These are phyloP conservation scores for Arctium lappa DNA, from an alignment of 129 eudicot species.

Conservation along the genomic window DNA sequence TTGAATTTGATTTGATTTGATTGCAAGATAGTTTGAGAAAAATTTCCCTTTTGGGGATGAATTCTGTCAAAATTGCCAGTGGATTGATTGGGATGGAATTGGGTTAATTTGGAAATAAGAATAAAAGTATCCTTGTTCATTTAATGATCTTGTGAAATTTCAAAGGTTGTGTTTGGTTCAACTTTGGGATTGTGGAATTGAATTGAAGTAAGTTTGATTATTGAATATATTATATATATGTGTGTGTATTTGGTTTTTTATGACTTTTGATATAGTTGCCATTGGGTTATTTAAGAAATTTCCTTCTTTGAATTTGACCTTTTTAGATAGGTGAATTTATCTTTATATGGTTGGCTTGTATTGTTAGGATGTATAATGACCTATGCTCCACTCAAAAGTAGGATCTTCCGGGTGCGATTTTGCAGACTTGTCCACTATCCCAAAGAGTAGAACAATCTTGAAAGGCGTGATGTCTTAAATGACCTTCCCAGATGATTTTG, in stretches of 20 bases:
- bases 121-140: not conserved
- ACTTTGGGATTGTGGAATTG: slow-evolving; percentile 6
- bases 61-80: not conserved
- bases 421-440: not conserved
- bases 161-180: slow-evolving; percentile 9
- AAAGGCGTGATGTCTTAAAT: not conserved
- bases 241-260: slow-evolving; percentile 11
- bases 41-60: not conserved
- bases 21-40: not conserved
- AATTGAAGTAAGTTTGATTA: not conserved
- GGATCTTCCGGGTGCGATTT: not conserved
- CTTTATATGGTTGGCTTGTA: not conserved
- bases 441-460: not conserved
- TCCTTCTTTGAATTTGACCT: not conserved
- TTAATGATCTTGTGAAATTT: slow-evolving; percentile 7
- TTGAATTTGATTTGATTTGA: slow-evolving; percentile 9
- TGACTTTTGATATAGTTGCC: slow-evolving; percentile 13
- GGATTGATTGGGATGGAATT: not conserved
- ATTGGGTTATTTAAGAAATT: slow-evolving; percentile 8
- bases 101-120: slow-evolving; percentile 14
- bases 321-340: not conserved
- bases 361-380: not conserved
- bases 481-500: not conserved
- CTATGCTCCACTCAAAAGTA: not conserved
- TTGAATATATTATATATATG: not conserved